Conservation (phyloP, 2,329 filamentous ascomycete genomes). For the Geosmithia flava region DNA sequence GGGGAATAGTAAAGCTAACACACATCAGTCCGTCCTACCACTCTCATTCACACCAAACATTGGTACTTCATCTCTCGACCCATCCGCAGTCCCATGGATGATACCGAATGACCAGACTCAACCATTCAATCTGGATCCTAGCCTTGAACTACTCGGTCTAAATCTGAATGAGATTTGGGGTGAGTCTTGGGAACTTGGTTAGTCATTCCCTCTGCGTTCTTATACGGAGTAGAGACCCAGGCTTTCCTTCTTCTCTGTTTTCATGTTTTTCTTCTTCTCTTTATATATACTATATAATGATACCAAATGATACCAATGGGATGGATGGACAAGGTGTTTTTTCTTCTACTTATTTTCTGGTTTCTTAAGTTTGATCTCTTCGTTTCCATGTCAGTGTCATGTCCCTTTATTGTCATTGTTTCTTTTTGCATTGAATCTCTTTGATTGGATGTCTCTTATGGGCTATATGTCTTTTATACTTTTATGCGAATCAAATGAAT, state of each 20-base stretch:
- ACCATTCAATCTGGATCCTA: constrained; percentile 38
- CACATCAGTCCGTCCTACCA: constrained; percentile 24
- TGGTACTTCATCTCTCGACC: constrained; percentile 20
- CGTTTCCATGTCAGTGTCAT: background rate
- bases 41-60: constrained; percentile 25
- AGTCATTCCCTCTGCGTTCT: constrained; percentile 2
- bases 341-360: background rate
- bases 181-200: constrained; percentile 31
- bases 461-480: too few species aligned
- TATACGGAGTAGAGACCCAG: background rate
- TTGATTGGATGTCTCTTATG: too few species aligned
- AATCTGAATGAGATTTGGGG: constrained; percentile 45
- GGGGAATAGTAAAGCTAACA: background rate
- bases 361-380: background rate
- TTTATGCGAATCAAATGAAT: too few species aligned
- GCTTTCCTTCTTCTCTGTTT: background rate
- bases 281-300: background rate
- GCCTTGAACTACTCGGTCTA: constrained; percentile 37
- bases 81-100: constrained; percentile 19
- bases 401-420: too few species aligned
- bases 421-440: too few species aligned
- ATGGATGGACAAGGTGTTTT: background rate
- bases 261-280: too few species aligned
- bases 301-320: background rate
- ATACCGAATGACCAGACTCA: constrained; percentile 18